Percentiles rank a stretch among this genome's conserved stretches.
phyloP scores from a whole-genome alignment of 2,329 filamentous ascomycete species.

The Xylariaceae sp. region DNA sequence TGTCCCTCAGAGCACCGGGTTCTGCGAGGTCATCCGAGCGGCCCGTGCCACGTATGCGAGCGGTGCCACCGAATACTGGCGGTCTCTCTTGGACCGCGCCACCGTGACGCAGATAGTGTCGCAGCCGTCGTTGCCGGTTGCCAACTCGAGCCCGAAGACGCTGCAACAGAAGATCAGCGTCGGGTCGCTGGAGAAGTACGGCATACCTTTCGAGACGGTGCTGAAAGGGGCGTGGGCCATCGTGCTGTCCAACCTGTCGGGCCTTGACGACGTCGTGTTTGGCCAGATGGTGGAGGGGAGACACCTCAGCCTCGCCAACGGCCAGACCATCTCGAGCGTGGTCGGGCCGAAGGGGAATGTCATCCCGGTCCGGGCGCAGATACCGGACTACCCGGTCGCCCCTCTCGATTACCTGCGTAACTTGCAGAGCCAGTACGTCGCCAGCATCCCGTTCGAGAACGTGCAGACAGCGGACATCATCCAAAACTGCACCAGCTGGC shows the following conservation, averaged over 20 bases:
- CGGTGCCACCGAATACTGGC: slow-evolving; percentile 43
- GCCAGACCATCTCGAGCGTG: slow-evolving; percentile 51
- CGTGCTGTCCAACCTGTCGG: slow-evolving; percentile 46
- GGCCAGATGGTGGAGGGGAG: slow-evolving; percentile 48
- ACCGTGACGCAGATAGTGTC: slow-evolving; percentile 42
- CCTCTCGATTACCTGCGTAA: slow-evolving; percentile 44
- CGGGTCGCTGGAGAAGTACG: slow-evolving; percentile 37
- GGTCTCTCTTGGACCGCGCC: slow-evolving; percentile 38
- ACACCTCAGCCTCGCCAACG: slow-evolving; percentile 36
- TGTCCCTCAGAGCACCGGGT: slow-evolving; percentile 36
- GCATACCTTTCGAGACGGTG: slow-evolving; percentile 46
- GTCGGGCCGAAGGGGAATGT: slow-evolving; percentile 44
- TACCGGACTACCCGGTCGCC: slow-evolving; percentile 39
- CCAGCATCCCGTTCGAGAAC: slow-evolving; percentile 44
- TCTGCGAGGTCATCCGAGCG: slow-evolving; percentile 43
- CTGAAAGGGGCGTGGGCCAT: slow-evolving; percentile 55
- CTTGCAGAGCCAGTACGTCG: slow-evolving; percentile 45
- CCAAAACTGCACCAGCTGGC: slow-evolving; percentile 49
- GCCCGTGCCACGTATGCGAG: slow-evolving; percentile 33
- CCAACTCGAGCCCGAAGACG: slow-evolving; percentile 36
- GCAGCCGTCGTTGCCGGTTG: slow-evolving; percentile 37
- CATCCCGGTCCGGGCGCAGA: slow-evolving; percentile 44
- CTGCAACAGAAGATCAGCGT: slow-evolving; percentile 37
- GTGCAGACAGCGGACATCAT: slow-evolving; percentile 48
- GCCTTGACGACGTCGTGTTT: slow-evolving; percentile 48